A percentile compares a stretch with the other conserved stretches of the same genome.
These are phyloP conservation scores for Penicillium argentinense DNA, from an alignment of 495 filamentous ascomycete species.

Conservation along the genomic window DNA sequence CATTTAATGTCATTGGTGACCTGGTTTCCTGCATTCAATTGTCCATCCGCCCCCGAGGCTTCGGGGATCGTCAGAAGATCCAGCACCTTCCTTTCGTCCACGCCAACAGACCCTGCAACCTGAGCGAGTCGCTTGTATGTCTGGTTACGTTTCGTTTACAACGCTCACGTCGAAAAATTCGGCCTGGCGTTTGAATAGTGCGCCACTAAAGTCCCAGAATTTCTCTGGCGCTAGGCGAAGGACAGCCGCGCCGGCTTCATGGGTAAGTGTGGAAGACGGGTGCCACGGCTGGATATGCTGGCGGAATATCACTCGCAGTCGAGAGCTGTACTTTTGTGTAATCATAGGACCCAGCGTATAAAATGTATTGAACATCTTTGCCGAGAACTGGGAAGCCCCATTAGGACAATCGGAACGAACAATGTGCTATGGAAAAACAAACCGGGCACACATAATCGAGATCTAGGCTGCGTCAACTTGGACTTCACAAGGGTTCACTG, in stretches of 20 bases:
- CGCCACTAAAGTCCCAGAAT: constrained; percentile 76
- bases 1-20: constrained; percentile 82
- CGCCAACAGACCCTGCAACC: constrained; percentile 63
- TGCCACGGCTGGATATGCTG: constrained; percentile 97
- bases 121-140: constrained; percentile 78
- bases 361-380: constrained; percentile 72
- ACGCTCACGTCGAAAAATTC: constrained; percentile 81
- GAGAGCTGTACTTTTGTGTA: constrained; percentile 53
- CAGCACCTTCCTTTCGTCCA: constrained; percentile 65
- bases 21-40: constrained; percentile 72
- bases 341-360: constrained; percentile 60
- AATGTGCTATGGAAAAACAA: constrained; percentile 17
- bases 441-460: constrained; percentile 87
- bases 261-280: constrained; percentile 79
- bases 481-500: background rate
- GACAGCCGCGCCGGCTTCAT: constrained; percentile 85
- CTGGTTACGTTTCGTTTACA: constrained; percentile 78
- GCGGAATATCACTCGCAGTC: constrained; percentile 74
- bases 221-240: constrained; percentile 61
- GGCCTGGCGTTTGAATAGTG: constrained; percentile 67
- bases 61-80: constrained; percentile 63
- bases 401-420: constrained; percentile 1
- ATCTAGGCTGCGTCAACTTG: constrained; percentile 35
- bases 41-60: constrained; percentile 59
- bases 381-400: constrained; percentile 45